phyloP scores from a whole-genome alignment of 2,329 filamentous ascomycete genomes.

The Aspergillus pseudoterreus region DNA sequence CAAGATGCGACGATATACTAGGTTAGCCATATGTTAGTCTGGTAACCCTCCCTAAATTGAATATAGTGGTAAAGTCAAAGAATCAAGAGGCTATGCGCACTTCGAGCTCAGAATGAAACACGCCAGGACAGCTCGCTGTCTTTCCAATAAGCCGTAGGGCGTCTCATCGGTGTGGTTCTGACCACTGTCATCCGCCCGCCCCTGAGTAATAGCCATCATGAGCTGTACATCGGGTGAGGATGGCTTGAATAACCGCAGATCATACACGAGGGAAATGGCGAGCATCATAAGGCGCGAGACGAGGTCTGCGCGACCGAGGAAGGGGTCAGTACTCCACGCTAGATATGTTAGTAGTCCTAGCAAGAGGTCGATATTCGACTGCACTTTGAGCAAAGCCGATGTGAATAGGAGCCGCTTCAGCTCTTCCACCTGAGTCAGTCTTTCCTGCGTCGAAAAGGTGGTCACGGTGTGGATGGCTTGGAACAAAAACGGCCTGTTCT shows the following conservation, averaged over 20 bases:
- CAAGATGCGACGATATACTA: conserved; percentile 34
- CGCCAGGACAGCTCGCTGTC: conserved; percentile 26
- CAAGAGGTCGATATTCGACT: conserved; percentile 35
- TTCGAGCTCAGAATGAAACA: conserved; percentile 31
- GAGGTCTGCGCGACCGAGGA: conserved; percentile 28
- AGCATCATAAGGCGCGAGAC: conserved; percentile 36
- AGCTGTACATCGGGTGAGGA: conserved; percentile 25
- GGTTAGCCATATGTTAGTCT: conserved; percentile 8
- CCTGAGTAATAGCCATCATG: conserved; percentile 29
- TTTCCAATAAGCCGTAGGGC: conserved; percentile 19
- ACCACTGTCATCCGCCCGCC: conserved; percentile 15
- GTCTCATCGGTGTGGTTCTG: conserved; percentile 10
- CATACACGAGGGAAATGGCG: conserved; percentile 36
- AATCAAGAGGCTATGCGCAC: conserved; percentile 11
- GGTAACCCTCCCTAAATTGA: not conserved
- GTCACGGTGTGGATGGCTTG: conserved; percentile 35
- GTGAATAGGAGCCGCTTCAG: conserved; percentile 30
- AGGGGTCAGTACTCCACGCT: conserved; percentile 35
- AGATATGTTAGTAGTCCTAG: conserved; percentile 36
- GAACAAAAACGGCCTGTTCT: conserved; percentile 32
- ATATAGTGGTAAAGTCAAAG: not conserved
- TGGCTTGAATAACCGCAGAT: conserved; percentile 34
- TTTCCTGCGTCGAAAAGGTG: conserved; percentile 27
- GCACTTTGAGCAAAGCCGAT: conserved; percentile 24
- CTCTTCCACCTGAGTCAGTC: conserved; percentile 22